Evolutionary conservation across 139 green algal genomes (phyloP).

Genomic region (Coccomyxa sp.): DNA sequence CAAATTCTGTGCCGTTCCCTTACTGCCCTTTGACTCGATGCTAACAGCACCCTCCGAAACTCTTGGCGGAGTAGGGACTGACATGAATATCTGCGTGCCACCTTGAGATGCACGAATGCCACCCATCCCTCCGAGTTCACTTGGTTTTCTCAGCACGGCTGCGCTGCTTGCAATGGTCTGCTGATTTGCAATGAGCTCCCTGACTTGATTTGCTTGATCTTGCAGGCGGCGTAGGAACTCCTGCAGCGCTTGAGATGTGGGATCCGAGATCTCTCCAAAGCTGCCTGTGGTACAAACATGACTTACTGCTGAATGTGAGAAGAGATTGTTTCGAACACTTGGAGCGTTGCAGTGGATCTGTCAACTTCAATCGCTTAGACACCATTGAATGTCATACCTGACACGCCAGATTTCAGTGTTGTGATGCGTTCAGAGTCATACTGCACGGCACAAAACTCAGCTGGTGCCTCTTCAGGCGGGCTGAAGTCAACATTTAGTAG

Average conservation of each 20-base stretch:
- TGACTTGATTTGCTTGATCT: constrained; percentile 12
- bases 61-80: background rate
- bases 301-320: background rate
- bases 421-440: background rate
- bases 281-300: constrained; percentile 9
- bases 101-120: too few species aligned
- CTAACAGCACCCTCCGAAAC: background rate
- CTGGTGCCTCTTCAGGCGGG: constrained; percentile 12
- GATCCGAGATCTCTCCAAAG: constrained; percentile 35
- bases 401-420: background rate
- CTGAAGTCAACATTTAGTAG: constrained; percentile 25
- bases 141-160: background rate
- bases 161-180: background rate
- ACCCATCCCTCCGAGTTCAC: too few species aligned
- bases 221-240: constrained; percentile 44
- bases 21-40: background rate
- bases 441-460: constrained; percentile 13
- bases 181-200: background rate
- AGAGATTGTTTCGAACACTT: background rate
- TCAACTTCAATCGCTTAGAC: too few species aligned
- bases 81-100: too few species aligned
- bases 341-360: too few species aligned
- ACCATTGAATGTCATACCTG: background rate
- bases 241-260: constrained; percentile 31
- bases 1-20: background rate